Percentiles rank a stretch among this genome's conserved stretches.
These are phyloP conservation scores for Stachybotrys echinatus DNA, from an alignment of 2,329 filamentous ascomycete species.

Conservation along the genomic window DNA sequence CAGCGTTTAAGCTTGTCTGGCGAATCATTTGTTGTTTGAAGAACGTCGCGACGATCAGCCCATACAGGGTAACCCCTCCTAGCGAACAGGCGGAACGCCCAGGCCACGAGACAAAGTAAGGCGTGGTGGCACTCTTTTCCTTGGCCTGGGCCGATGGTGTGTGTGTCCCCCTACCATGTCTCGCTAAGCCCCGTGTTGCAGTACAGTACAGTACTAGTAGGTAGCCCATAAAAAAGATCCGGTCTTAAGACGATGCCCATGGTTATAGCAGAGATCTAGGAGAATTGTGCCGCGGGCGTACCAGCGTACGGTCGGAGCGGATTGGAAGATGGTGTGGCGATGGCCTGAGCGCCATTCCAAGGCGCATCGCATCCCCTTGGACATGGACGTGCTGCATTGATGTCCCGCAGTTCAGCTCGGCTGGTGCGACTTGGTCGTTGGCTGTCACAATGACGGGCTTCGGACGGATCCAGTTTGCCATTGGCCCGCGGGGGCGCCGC, in stretches of 20 bases:
- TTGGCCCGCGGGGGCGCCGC: neutral
- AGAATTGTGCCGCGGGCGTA: neutral
- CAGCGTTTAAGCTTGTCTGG: neutral
- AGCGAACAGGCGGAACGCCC: too few species aligned
- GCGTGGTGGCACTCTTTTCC: too few species aligned
- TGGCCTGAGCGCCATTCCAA: neutral
- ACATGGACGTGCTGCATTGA: too few species aligned
- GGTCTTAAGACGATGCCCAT: neutral
- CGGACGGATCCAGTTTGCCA: neutral
- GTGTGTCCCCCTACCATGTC: neutral
- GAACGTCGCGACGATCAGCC: neutral
- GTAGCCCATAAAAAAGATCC: too few species aligned
- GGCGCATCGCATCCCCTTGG: too few species aligned
- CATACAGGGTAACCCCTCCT: neutral
- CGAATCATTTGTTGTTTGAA: neutral
- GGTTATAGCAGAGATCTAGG: neutral
- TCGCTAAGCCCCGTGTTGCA: neutral
- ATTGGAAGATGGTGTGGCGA: neutral
- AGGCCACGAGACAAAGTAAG: too few species aligned
- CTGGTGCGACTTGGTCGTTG: neutral
- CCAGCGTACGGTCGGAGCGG: too few species aligned
- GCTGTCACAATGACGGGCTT: neutral
- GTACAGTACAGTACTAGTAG: too few species aligned
- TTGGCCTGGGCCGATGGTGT: neutral
- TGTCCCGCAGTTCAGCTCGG: neutral